Evolutionary conservation across 2,329 filamentous ascomycete genomes (phyloP).

Genomic region (Colletotrichum sp.): DNA sequence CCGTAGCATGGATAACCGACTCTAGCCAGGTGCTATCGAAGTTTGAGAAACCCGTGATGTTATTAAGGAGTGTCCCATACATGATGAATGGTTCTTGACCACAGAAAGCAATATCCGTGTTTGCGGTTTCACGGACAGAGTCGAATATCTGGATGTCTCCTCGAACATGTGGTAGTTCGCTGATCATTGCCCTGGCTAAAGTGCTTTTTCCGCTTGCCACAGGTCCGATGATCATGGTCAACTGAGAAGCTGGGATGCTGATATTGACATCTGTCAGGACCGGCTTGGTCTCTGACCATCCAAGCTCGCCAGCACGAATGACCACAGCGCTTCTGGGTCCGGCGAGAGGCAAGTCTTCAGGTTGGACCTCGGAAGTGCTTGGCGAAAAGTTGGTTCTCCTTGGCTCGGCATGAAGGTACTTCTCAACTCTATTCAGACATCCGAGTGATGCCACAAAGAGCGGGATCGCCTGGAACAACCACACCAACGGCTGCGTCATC

Average conservation of each 20-base stretch:
- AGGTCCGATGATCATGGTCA: constrained; percentile 44
- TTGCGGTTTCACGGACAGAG: neutral
- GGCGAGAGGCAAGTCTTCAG: neutral
- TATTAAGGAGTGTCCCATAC: constrained; percentile 38
- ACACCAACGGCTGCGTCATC: neutral
- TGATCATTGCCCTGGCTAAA: constrained; percentile 38
- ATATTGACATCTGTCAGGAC: constrained; percentile 34
- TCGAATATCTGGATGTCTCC: constrained; percentile 18
- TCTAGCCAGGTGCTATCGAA: constrained; percentile 33
- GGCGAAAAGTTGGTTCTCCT: neutral
- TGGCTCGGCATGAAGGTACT: neutral
- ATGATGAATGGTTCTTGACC: constrained; percentile 35
- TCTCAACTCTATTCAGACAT: neutral
- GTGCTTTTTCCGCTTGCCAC: constrained; percentile 44
- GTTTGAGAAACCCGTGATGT: constrained; percentile 37
- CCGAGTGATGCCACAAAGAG: neutral
- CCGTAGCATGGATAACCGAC: constrained; percentile 34
- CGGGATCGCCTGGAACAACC: neutral
- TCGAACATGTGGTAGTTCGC: constrained; percentile 23
- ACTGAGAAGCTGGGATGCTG: constrained; percentile 27
- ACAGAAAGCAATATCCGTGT: constrained; percentile 31
- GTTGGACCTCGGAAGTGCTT: neutral
- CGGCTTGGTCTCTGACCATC: constrained; percentile 30
- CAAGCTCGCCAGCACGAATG: constrained; percentile 28
- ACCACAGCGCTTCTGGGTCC: neutral